phyloP scores from a whole-genome alignment of 352 stramenopile species.

The Globisporangium orthogonon region DNA sequence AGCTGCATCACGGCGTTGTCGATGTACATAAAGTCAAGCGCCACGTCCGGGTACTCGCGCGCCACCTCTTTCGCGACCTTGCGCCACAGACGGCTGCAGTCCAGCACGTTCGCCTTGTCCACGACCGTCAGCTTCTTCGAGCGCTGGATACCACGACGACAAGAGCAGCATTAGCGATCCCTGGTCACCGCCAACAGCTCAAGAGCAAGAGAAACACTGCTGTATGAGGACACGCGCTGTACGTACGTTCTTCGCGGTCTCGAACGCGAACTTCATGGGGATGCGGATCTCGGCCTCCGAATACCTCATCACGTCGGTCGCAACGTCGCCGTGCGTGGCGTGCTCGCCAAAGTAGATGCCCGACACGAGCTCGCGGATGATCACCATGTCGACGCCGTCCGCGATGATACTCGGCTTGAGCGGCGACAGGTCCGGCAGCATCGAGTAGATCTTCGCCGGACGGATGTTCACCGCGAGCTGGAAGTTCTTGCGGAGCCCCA shows the following conservation, averaged over 20 bases:
- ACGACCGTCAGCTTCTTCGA: conserved; percentile 94
- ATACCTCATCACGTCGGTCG: conserved; percentile 98
- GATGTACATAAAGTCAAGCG: conserved; percentile 97
- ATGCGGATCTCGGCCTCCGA: conserved; percentile 88
- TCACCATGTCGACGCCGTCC: conserved; percentile 96
- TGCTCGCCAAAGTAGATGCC: conserved; percentile 98
- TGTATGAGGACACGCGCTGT: neutral
- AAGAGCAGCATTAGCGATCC: conserved; percentile 33
- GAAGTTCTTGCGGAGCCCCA: conserved; percentile 97
- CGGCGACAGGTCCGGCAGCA: conserved; percentile 95
- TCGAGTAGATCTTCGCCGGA: conserved; percentile 96
- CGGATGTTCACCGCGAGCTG: conserved; percentile 97
- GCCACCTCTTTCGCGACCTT: conserved; percentile 89
- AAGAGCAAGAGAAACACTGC: neutral
- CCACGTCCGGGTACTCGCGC: conserved; percentile 90
- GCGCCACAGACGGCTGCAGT: conserved; percentile 91
- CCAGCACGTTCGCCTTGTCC: conserved; percentile 99
- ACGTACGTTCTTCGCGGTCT: conserved; percentile 73
- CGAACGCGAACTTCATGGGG: conserved; percentile 82
- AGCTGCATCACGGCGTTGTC: conserved; percentile 99
- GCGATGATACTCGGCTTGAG: conserved; percentile 96
- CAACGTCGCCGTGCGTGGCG: conserved; percentile 56
- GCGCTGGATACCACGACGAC: conserved; percentile 65
- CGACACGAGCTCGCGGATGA: conserved; percentile 97
- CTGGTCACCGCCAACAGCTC: neutral